phyloP scores from a whole-genome alignment of 495 filamentous ascomycete species.

The Amorphotheca resinae region DNA sequence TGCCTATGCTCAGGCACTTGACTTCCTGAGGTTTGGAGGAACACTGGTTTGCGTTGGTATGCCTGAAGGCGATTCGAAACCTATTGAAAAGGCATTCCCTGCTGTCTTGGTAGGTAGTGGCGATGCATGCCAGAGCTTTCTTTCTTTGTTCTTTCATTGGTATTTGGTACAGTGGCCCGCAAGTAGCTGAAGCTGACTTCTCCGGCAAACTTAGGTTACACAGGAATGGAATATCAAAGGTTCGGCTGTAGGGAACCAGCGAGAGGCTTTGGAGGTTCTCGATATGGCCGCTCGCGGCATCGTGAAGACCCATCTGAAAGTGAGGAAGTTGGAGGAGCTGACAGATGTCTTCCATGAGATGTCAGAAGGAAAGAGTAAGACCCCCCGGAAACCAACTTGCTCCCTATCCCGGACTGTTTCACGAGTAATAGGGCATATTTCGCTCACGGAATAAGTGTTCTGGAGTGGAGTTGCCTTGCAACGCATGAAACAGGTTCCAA shows the following conservation, averaged over 20 bases:
- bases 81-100: slow-evolving; percentile 31
- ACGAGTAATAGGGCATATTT: too few species aligned
- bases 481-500: too few species aligned
- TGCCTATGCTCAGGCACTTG: slow-evolving; percentile 48
- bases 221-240: slow-evolving; percentile 46
- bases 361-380: slow-evolving; percentile 31
- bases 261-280: slow-evolving; percentile 53
- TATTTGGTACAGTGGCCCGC: too few species aligned
- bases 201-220: too few species aligned
- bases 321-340: slow-evolving; percentile 49
- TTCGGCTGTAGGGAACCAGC: slow-evolving; percentile 49
- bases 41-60: slow-evolving; percentile 54
- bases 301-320: slow-evolving; percentile 44
- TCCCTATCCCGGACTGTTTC: too few species aligned
- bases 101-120: too few species aligned
- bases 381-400: too few species aligned
- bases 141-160: too few species aligned
- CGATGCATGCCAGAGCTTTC: too few species aligned
- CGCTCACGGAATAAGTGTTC: too few species aligned
- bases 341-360: slow-evolving; percentile 50
- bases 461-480: too few species aligned
- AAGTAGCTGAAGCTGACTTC: too few species aligned
- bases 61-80: slow-evolving; percentile 44
- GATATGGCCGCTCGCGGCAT: slow-evolving; percentile 50
- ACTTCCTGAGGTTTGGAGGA: slow-evolving; percentile 51